Conservation (phyloP, 2,329 filamentous ascomycete genomes). For the Colletotrichum plurivorum region DNA sequence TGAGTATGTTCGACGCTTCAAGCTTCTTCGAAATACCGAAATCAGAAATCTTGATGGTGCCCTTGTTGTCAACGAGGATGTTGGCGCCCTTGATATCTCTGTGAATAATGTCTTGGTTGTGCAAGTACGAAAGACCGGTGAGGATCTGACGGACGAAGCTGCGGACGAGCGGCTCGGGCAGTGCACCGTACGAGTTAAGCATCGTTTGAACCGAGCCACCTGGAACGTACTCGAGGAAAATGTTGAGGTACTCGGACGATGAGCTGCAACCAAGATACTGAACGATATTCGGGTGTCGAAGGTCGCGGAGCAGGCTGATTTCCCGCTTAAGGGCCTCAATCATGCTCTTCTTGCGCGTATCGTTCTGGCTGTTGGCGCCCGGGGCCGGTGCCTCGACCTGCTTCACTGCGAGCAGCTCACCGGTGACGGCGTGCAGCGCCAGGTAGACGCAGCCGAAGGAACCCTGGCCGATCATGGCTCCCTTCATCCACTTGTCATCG, state of each 20-base stretch:
- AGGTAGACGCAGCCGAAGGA: conserved; percentile 97
- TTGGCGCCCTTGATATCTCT: conserved; percentile 99
- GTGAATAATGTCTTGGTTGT: conserved; percentile 96
- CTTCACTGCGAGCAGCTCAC: conserved; percentile 97
- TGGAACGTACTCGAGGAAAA: conserved; percentile 99
- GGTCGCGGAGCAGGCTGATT: conserved; percentile 91
- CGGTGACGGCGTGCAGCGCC: conserved; percentile 94
- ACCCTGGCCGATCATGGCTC: conserved; percentile 94
- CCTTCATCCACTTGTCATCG: conserved; percentile 99
- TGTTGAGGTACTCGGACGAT: conserved; percentile 92
- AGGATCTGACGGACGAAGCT: conserved; percentile 98
- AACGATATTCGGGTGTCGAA: conserved; percentile 97
- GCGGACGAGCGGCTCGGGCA: conserved; percentile 92
- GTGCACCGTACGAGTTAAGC: conserved; percentile 97
- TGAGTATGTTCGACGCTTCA: conserved; percentile 88
- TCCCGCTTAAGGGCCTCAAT: conserved; percentile 97
- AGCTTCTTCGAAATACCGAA: conserved; percentile 99
- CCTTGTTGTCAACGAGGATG: conserved; percentile 98
- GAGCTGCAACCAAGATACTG: conserved; percentile 97
- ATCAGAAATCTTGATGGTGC: conserved; percentile 98
- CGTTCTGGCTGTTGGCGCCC: conserved; percentile 83
- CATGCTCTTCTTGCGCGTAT: conserved; percentile 97
- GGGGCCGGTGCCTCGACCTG: conserved; percentile 92
- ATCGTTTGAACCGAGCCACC: conserved; percentile 98
- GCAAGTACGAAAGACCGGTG: conserved; percentile 91